Percentiles rank a stretch among this genome's conserved stretches.
These are phyloP conservation scores for Aspergillus leporis DNA, from an alignment of 495 filamentous ascomycete genomes.

Conservation along the genomic window DNA sequence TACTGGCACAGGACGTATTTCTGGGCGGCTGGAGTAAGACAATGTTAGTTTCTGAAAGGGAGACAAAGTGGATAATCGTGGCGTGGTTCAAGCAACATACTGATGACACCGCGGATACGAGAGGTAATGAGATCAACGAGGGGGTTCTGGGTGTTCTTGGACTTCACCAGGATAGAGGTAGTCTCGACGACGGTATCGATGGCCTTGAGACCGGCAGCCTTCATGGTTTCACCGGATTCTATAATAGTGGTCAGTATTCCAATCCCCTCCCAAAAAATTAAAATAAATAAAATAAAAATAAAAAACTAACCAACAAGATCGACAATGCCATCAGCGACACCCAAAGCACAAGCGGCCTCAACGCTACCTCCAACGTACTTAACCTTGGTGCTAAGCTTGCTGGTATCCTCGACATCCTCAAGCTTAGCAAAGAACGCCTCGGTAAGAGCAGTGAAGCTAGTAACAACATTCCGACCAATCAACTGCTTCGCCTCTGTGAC, in stretches of 20 bases:
- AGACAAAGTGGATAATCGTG: background rate
- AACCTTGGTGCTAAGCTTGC: slow-evolving; percentile 63
- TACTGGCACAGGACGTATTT: slow-evolving; percentile 95
- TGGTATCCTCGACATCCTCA: slow-evolving; percentile 50
- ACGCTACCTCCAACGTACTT: slow-evolving; percentile 94
- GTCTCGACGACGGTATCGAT: slow-evolving; percentile 91
- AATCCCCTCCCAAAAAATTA: background rate
- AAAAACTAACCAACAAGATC: slow-evolving; percentile 86
- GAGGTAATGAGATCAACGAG: slow-evolving; percentile 79
- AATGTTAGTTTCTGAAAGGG: background rate
- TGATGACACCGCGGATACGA: slow-evolving; percentile 89
- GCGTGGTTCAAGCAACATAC: slow-evolving; percentile 40
- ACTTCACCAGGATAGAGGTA: slow-evolving; percentile 88
- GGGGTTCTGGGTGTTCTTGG: slow-evolving; percentile 76
- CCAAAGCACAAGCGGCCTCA: slow-evolving; percentile 92
- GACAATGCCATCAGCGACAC: slow-evolving; percentile 94
- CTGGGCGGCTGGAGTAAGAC: slow-evolving; percentile 65
- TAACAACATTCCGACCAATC: slow-evolving; percentile 91
- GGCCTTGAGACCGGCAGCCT: slow-evolving; percentile 90
- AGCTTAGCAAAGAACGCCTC: slow-evolving; percentile 77
- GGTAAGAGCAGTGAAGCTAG: slow-evolving; percentile 86
- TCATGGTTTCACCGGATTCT: slow-evolving; percentile 99
- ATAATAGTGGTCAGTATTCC: background rate
- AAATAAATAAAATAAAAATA: too few species aligned
- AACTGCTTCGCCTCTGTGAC: slow-evolving; percentile 70